Percentiles rank a stretch among this genome's conserved stretches.
These are phyloP conservation scores for Mantamonas sphyraenae DNA, from an alignment of 78 protist species.

Conservation along the genomic window DNA sequence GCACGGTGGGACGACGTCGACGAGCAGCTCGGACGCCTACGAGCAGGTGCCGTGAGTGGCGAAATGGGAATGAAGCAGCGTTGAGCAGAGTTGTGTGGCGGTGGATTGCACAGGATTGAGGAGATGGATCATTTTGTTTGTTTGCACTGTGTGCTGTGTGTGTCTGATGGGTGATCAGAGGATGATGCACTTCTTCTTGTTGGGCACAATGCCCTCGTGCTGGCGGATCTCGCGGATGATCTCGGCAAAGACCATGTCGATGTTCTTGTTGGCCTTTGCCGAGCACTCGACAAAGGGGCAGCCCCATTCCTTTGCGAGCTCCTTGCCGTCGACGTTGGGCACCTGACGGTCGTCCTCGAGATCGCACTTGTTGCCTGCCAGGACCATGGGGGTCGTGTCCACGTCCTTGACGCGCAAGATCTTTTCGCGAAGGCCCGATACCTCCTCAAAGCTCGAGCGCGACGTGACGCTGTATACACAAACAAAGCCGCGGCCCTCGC, in stretches of 20 bases:
- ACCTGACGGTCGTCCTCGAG: slow-evolving; percentile 32
- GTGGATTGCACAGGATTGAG: no score
- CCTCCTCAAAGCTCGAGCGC: slow-evolving; percentile 23
- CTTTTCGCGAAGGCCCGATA: slow-evolving; percentile 17
- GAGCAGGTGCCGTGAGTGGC: no score
- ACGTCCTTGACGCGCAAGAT: slow-evolving; percentile 69
- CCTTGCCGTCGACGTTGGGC: slow-evolving; percentile 35
- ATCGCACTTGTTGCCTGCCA: slow-evolving; percentile 70
- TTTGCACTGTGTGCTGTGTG: no score
- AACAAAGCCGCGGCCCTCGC: slow-evolving; percentile 40
- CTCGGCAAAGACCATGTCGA: slow-evolving; percentile 30
- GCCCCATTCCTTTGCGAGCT: not conserved
- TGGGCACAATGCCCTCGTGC: no score
- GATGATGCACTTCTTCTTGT: no score
- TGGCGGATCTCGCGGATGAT: not conserved
- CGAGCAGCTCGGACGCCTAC: no score
- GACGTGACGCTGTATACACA: slow-evolving; percentile 48
- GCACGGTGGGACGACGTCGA: no score
- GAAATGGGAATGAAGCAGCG: no score
- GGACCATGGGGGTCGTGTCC: slow-evolving; percentile 58
- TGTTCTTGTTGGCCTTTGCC: slow-evolving; percentile 30
- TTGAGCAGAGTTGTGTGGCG: no score
- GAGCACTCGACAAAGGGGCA: slow-evolving; percentile 21
- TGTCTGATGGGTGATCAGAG: no score
- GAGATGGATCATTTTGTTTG: no score